Evolutionary conservation across 2,329 filamentous ascomycete species (phyloP).

Genomic region (Didymellaceae sp.): DNA sequence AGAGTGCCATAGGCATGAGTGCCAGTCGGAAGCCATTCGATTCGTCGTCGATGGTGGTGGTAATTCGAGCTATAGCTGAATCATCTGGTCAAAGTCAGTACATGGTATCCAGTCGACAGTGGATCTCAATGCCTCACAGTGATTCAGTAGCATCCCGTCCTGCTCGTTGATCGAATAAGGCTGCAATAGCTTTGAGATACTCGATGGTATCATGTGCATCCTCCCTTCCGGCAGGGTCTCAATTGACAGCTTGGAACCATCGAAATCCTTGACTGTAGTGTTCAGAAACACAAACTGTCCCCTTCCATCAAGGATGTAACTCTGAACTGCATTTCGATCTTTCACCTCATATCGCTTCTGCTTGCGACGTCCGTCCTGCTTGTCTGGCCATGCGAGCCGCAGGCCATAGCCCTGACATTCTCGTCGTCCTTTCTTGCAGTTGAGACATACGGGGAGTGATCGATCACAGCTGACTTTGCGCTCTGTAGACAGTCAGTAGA

Average conservation of each 20-base stretch:
- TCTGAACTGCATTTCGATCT: background rate
- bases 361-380: constrained; percentile 54
- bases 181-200: background rate
- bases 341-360: constrained; percentile 42
- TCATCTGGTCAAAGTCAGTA: constrained; percentile 50
- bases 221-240: background rate
- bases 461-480: constrained; percentile 59
- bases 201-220: background rate
- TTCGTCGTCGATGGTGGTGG: constrained; percentile 55
- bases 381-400: constrained; percentile 58
- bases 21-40: constrained; percentile 56
- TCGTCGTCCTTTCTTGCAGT: constrained; percentile 53
- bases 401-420: constrained; percentile 55
- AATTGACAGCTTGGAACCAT: constrained; percentile 5
- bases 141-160: constrained; percentile 29
- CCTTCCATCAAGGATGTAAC: background rate
- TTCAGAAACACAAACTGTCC: constrained; percentile 28
- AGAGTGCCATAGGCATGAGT: constrained; percentile 56
- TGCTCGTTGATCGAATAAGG: background rate
- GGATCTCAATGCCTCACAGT: background rate
- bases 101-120: constrained; percentile 16
- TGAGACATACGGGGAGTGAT: constrained; percentile 52
- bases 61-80: constrained; percentile 52
- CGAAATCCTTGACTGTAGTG: constrained; percentile 23
- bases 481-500: constrained; percentile 41